Percentiles rank a stretch among this genome's conserved stretches.
These are phyloP conservation scores for Podaxis sp. DNA, from an alignment of 768 basidiomycete species.

Conservation along the genomic window DNA sequence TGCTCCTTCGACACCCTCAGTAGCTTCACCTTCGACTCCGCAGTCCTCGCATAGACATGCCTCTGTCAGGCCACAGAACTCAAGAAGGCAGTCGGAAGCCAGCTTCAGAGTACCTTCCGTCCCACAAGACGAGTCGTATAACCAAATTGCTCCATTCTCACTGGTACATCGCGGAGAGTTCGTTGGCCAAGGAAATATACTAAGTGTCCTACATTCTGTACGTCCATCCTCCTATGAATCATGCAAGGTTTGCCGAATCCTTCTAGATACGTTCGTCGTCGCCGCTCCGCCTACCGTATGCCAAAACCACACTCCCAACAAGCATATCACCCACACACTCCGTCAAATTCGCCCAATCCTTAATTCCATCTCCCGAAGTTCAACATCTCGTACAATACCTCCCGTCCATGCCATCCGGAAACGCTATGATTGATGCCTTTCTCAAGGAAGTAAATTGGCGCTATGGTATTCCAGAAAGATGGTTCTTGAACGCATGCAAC, in stretches of 20 bases:
- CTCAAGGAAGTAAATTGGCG: conserved; percentile 49
- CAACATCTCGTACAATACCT: conserved; percentile 33
- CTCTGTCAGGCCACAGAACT: background rate
- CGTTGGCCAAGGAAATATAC: conserved; percentile 44
- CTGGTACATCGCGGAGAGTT: conserved; percentile 48
- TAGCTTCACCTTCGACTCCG: background rate
- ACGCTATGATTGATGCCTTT: conserved; percentile 36
- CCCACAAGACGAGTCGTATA: conserved; percentile 5
- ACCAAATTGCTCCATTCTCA: conserved; percentile 37
- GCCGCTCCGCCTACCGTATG: conserved; percentile 35
- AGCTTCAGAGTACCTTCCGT: background rate
- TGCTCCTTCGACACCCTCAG: background rate
- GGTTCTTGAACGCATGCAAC: conserved; percentile 40
- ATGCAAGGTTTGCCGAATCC: background rate
- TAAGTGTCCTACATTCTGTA: conserved; percentile 47
- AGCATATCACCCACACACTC: background rate
- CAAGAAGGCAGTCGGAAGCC: background rate
- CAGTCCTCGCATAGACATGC: background rate
- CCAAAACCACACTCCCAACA: conserved; percentile 32
- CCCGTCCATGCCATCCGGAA: conserved; percentile 29
- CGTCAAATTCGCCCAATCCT: background rate
- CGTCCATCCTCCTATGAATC: conserved; percentile 9
- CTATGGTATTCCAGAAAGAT: conserved; percentile 47
- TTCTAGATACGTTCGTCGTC: conserved; percentile 33
- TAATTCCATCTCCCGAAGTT: conserved; percentile 19